Conservation (phyloP, 768 basidiomycete species). For the Calocera cornea region DNA sequence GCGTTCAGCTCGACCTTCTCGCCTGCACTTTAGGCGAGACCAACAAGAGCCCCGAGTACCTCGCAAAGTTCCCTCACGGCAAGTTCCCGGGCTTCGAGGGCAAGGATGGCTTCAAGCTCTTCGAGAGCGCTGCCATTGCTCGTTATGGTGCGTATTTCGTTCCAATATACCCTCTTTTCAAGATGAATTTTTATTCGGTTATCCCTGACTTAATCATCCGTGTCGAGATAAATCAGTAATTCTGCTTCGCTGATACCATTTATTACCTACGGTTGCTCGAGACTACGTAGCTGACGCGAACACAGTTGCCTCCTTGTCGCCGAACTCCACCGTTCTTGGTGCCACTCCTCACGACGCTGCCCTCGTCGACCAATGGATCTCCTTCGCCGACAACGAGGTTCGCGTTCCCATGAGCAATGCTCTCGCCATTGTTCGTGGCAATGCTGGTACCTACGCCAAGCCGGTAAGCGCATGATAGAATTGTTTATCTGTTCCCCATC, state of each 20-base stretch:
- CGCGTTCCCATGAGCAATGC: conserved; percentile 28
- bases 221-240: conserved; percentile 42
- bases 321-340: conserved; percentile 70
- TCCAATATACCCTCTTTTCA: conserved; percentile 13
- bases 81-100: conserved; percentile 8
- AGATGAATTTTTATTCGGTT: conserved; percentile 46
- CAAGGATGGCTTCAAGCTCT: conserved; percentile 5
- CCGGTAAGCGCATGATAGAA: conserved; percentile 36
- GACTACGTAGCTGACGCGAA: conserved; percentile 2
- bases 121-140: conserved; percentile 8
- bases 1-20: not conserved
- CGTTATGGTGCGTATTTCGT: conserved; percentile 4
- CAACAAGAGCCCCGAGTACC: conserved; percentile 21
- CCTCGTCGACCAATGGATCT: conserved; percentile 72
- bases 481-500: not conserved
- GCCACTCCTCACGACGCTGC: conserved; percentile 50
- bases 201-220: conserved; percentile 54
- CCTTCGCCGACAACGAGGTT: conserved; percentile 59
- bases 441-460: conserved; percentile 59
- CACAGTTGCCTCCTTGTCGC: conserved; percentile 59
- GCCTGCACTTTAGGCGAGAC: conserved; percentile 3
- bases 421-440: conserved; percentile 33
- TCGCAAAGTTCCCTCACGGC: conserved; percentile 9
- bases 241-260: conserved; percentile 18
- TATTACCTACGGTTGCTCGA: not conserved